phyloP scores from a whole-genome alignment of 1,284 basidiomycete species.

The Sporisorium iseilematis-ciliati region DNA sequence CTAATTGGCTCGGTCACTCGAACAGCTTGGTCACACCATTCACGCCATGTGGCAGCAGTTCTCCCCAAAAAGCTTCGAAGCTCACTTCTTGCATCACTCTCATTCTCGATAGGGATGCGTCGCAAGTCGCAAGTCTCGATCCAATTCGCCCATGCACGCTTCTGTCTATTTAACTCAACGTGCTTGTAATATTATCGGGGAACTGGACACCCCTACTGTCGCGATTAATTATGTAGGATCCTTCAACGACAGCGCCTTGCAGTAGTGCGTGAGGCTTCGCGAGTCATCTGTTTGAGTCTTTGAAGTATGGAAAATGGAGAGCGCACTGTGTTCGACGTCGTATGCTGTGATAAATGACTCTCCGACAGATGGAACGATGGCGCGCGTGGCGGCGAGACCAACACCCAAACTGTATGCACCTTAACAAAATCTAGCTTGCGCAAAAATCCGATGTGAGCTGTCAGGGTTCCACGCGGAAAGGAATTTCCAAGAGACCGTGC shows the following conservation, averaged over 20 bases:
- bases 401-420: no score
- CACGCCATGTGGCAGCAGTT: conserved; percentile 20
- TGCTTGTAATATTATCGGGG: neutral
- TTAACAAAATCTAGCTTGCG: neutral
- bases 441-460: neutral
- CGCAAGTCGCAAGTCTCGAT: neutral
- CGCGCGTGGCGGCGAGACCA: no score
- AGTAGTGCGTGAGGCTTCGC: no score
- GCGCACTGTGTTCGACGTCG: no score
- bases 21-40: conserved; percentile 18
- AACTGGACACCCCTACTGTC: no score
- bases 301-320: no score
- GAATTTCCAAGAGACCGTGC: neutral
- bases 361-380: no score
- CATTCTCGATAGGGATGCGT: neutral
- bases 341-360: no score
- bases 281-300: no score
- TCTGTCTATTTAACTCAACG: neutral
- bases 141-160: neutral
- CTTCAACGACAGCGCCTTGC: no score
- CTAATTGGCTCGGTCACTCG: neutral
- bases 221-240: no score
- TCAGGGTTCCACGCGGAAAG: neutral
- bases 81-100: neutral
- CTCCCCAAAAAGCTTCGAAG: neutral